phyloP scores from a whole-genome alignment of 2,329 filamentous ascomycete species.

The Mariannaea elegans region DNA sequence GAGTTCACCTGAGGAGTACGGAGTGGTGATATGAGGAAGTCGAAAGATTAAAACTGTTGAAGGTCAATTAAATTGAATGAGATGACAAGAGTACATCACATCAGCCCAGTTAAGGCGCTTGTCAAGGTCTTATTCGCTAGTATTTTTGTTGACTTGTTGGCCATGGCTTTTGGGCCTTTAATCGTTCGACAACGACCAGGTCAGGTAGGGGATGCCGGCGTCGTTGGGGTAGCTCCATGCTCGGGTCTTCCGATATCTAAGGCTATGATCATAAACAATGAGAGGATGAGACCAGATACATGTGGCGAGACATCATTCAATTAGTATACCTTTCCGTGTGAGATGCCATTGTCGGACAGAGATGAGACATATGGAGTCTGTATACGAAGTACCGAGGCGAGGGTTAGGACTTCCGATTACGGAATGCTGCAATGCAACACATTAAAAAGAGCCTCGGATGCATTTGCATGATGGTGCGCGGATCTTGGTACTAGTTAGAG shows the following conservation, averaged over 20 bases:
- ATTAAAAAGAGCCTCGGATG: constrained; percentile 7
- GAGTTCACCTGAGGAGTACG: neutral
- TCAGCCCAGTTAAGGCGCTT: constrained; percentile 15
- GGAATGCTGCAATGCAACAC: constrained; percentile 7
- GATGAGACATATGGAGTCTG: neutral
- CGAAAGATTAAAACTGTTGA: neutral
- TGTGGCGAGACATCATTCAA: constrained; percentile 8
- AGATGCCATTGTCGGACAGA: neutral
- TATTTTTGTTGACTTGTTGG: constrained; percentile 32
- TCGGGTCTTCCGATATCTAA: constrained; percentile 35
- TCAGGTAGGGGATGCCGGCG: constrained; percentile 15
- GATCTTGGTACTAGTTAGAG: constrained; percentile 1
- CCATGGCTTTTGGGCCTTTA: constrained; percentile 25
- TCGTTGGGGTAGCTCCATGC: constrained; percentile 30
- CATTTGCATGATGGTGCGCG: neutral
- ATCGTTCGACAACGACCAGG: constrained; percentile 34
- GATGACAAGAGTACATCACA: constrained; percentile 7
- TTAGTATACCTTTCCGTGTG: neutral
- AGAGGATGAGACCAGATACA: constrained; percentile 16
- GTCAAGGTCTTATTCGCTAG: constrained; percentile 20
- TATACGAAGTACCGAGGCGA: neutral
- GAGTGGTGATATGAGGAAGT: neutral
- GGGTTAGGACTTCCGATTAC: constrained; percentile 9
- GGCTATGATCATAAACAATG: too few species aligned
- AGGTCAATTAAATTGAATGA: constrained; percentile 6